Base-by-base conservation (phyloP, 2,329 filamentous ascomycete species). In the Aureobasidium sp. region DNA sequence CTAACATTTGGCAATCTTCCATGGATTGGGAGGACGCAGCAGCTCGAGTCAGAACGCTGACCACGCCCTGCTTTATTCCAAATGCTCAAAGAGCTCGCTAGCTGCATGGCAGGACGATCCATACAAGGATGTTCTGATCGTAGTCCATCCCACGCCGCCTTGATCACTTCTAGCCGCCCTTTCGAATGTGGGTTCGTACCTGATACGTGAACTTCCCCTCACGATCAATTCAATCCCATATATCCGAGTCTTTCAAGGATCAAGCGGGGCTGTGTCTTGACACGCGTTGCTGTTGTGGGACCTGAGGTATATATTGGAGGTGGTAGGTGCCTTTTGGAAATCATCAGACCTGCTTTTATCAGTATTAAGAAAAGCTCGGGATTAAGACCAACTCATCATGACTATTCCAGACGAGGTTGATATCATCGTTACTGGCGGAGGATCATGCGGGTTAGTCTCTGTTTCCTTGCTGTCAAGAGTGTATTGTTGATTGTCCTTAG, bases 371-470 rank as follows among this genome's bases (percentile, higher is more conserved):
- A 29, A 17, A 39, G 50, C 10, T 17, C 17, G 2, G 20, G 17
- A 34, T n/a, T 41, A 56, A 32, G 13, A 20, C 15, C 24, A 9
- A 44, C 20, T 29, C 43, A 59, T 66, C 4, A 86, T 84, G 80
- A 84, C 80, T 66, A 79, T 91, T 65, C 87, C 88, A 39, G 87
- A 91, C 63, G 88, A 91, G 78, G 88, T 90, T 70, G 88, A 91
- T 72, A 90, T 92, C 68, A 91, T 91, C 68, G 87, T 91, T 34
- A 88, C 85, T 67, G 88, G 88, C 69, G 88, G 88, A 70, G 88
- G 88, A 61, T 89, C 86, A 71, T 84, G 82, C 65, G 85, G 84
- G 82, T 85, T 71, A 15, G 63, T 56, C 43, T 32, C 0, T 29
- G 12, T 27, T 63, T 15, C 56, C 32, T 32, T 39, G 7, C 12